Percentiles rank a stretch among this genome's conserved stretches.
These are phyloP conservation scores for Crithidia acanthocephali DNA, from an alignment of 208 protist species.

Conservation along the genomic window DNA sequence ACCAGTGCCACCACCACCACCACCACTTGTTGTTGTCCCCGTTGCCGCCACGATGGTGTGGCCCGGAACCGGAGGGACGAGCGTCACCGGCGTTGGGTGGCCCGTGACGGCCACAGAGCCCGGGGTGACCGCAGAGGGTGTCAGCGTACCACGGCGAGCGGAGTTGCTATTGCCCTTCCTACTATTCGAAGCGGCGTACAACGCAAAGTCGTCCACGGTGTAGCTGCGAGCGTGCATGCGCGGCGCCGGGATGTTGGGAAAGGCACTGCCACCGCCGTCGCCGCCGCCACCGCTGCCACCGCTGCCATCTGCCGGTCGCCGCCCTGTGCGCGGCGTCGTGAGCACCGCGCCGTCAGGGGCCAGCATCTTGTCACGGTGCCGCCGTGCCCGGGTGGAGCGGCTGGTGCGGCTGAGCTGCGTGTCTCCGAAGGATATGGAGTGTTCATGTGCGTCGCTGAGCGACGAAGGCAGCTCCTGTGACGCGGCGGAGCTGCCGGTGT, in stretches of 20 bases:
- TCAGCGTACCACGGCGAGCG: neutral
- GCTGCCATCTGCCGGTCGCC: neutral
- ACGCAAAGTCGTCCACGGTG: constrained; percentile 20
- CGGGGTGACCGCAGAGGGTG: neutral
- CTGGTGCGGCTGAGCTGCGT: neutral
- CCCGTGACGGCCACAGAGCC: neutral
- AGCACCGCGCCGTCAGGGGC: constrained; percentile 12
- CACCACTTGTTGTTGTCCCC: too few relatives aligned
- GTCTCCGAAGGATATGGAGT: neutral
- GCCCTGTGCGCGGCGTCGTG: neutral
- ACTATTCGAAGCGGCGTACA: constrained; percentile 2
- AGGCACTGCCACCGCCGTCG: neutral
- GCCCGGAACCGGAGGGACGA: neutral
- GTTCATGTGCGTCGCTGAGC: neutral
- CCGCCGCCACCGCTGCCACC: neutral
- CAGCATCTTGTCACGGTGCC: constrained; percentile 30
- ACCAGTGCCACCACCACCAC: too few relatives aligned
- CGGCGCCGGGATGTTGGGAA: neutral
- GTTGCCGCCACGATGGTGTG: neutral
- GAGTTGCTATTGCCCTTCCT: too few relatives aligned
- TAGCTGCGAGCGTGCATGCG: constrained; percentile 8
- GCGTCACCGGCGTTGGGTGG: neutral
- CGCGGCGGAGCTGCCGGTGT: neutral
- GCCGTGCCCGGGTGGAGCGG: constrained; percentile 6
- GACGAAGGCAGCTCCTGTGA: neutral